phyloP scores from a whole-genome alignment of 2,329 filamentous ascomycete genomes.

The Pseudocercospora fijiensis region DNA sequence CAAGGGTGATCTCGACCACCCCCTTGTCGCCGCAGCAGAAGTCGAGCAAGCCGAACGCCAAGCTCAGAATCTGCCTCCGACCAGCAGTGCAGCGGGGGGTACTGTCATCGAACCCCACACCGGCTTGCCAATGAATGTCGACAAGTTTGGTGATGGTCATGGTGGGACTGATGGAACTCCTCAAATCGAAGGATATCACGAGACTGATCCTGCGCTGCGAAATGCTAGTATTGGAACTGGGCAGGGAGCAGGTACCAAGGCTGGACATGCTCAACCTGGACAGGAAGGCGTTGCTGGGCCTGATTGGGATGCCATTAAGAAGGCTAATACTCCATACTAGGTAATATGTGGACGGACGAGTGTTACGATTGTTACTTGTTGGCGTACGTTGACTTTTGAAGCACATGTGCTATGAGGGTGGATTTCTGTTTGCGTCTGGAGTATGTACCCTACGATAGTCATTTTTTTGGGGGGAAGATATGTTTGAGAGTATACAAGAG shows the following conservation, averaged over 20 bases:
- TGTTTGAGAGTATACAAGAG: not conserved
- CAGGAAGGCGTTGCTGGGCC: constrained; percentile 15
- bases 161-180: constrained; percentile 42
- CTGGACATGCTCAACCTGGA: constrained; percentile 8
- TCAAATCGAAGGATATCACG: constrained; percentile 34
- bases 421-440: not conserved
- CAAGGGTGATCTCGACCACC: constrained; percentile 10
- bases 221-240: not conserved
- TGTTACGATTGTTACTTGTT: too few species aligned
- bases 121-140: constrained; percentile 44
- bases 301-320: constrained; percentile 20
- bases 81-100: constrained; percentile 15
- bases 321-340: constrained; percentile 14
- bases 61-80: not conserved
- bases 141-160: constrained; percentile 40
- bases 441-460: not conserved
- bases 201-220: not conserved
- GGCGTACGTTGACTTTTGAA: too few species aligned
- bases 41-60: constrained; percentile 3
- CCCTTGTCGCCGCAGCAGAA: constrained; percentile 1
- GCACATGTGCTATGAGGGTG: not conserved
- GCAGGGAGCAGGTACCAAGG: not conserved
- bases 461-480: too few species aligned
- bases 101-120: constrained; percentile 42
- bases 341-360: not conserved